Evolutionary conservation across 2,329 filamentous ascomycete species (phyloP).

Genomic region (Coniochaeta sp.): DNA sequence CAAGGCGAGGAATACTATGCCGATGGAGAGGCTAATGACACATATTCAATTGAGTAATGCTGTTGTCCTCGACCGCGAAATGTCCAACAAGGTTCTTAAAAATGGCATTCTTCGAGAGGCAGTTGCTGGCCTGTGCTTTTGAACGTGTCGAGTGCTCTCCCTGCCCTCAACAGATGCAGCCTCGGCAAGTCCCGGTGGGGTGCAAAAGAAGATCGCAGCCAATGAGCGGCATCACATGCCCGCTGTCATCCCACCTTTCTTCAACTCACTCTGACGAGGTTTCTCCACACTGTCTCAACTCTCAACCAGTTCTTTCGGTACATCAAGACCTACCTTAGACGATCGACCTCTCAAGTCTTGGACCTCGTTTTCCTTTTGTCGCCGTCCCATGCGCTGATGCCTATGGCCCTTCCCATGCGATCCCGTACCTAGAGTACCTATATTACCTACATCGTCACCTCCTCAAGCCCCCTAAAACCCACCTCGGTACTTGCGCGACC

Average conservation of each 20-base stretch:
- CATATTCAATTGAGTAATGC: no score
- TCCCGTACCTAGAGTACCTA: background rate
- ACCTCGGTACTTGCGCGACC: no score
- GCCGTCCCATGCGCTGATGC: background rate
- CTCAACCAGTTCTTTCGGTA: background rate
- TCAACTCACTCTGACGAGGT: background rate
- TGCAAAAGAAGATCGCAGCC: background rate
- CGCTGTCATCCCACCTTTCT: constrained; percentile 1
- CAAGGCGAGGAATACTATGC: no score
- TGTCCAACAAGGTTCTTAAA: no score
- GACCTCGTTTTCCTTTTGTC: background rate
- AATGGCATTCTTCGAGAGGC: no score
- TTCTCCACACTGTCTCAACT: background rate
- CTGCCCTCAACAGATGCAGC: background rate
- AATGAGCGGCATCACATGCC: background rate
- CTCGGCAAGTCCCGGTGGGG: background rate
- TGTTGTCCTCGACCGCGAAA: no score
- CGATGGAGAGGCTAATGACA: no score
- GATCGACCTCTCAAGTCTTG: background rate
- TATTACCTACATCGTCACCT: background rate
- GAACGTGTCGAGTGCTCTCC: no score
- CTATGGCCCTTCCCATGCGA: background rate
- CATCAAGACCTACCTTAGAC: no score
- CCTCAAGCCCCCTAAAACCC: no score
- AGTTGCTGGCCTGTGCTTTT: background rate